These are phyloP conservation scores for Penicillium brasilianum DNA, from an alignment of 2,329 filamentous ascomycete genomes.

Conservation along the genomic window DNA sequence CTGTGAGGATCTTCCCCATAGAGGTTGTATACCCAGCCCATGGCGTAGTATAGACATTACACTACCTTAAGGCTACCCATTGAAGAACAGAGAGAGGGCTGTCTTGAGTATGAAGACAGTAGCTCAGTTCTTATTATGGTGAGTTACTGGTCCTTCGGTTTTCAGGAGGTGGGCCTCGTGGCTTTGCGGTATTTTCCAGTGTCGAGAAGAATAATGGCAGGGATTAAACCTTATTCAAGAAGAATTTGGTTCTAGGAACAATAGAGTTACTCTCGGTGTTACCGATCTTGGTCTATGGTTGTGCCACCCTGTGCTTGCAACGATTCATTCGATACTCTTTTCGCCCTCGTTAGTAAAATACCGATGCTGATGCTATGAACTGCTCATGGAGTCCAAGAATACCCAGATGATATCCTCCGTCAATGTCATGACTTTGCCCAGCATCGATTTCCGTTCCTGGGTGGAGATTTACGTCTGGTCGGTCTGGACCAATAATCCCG, in stretches of 20 bases:
- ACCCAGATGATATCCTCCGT: not conserved
- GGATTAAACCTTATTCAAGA: not conserved
- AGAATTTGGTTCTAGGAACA: not conserved
- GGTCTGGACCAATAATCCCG: not conserved
- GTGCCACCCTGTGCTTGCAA: not conserved
- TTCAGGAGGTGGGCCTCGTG: not conserved
- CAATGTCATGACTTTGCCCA: not conserved
- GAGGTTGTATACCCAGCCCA: conserved; percentile 40
- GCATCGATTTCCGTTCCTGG: not conserved
- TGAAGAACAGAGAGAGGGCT: not conserved
- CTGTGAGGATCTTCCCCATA: conserved; percentile 29
- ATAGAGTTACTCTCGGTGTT: not conserved
- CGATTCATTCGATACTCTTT: not conserved
- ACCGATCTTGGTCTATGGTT: not conserved
- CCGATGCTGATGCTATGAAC: not conserved
- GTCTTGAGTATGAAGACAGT: not conserved
- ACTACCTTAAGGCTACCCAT: not conserved
- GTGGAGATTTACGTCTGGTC: not conserved
- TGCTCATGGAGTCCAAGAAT: not conserved
- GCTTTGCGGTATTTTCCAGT: not conserved
- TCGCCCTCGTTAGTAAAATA: not conserved
- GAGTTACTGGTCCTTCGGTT: not conserved
- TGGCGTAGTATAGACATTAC: conserved; percentile 14
- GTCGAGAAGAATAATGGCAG: not conserved
- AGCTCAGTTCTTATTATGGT: not conserved